A percentile compares a stretch with the other conserved stretches of the same genome.
Evolutionary conservation across 164 flowering plant genomes (phyloP).

Genomic region (Vitis rupestris): DNA sequence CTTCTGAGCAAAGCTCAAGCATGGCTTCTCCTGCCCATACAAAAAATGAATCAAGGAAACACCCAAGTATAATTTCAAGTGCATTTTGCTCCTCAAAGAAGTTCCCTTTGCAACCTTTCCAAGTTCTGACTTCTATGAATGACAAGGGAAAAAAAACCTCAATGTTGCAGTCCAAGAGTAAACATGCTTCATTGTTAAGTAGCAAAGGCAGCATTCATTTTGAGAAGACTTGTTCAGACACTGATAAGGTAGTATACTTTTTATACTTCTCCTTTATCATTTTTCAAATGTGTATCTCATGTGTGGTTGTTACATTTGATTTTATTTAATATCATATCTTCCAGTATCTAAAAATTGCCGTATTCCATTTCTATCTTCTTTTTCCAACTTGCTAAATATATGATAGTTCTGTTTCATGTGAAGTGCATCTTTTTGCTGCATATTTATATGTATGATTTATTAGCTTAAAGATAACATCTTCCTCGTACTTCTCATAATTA

Average conservation of each 20-base stretch:
- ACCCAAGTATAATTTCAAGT: conserved; percentile 75
- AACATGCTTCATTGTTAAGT: conserved; percentile 31
- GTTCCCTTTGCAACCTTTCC: conserved; percentile 60
- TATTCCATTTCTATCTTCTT: too few relatives aligned
- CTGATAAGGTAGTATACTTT: conserved; percentile 40
- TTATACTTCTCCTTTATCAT: not conserved
- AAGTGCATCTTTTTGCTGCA: too few relatives aligned
- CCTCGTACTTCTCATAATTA: not conserved
- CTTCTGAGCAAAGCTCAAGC: conserved; percentile 66
- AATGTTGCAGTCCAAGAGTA: conserved; percentile 35
- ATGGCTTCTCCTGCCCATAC: conserved; percentile 64
- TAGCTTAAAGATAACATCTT: not conserved
- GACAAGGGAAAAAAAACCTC: conserved; percentile 45
- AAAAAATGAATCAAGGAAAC: conserved; percentile 56
- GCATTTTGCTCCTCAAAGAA: conserved; percentile 86
- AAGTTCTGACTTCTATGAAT: conserved; percentile 47
- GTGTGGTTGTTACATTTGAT: conserved; percentile 1
- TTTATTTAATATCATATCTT: not conserved
- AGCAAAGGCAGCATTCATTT: conserved; percentile 29
- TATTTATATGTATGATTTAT: not conserved
- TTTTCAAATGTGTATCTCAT: not conserved
- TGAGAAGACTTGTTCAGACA: conserved; percentile 28
- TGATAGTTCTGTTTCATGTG: too few relatives aligned
- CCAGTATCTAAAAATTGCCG: too few relatives aligned
- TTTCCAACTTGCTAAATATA: too few relatives aligned